Conservation (phyloP, 2,329 filamentous ascomycete genomes). For the Huntiella abstrusa region DNA sequence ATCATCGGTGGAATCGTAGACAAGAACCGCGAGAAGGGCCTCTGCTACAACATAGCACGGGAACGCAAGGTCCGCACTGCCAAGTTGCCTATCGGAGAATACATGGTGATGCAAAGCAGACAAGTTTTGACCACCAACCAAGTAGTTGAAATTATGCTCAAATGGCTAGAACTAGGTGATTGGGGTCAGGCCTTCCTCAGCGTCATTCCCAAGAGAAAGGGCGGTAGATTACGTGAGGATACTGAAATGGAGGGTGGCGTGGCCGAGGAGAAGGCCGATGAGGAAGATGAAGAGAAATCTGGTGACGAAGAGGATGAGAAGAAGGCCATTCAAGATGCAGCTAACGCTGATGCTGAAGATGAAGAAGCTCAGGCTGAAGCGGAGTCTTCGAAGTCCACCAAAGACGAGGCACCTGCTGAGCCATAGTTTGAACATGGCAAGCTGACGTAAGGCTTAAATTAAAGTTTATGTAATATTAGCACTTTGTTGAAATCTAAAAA, state of each 20-base stretch:
- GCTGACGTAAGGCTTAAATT: too few species aligned
- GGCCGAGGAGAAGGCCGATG: constrained; percentile 14
- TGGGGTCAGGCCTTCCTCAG: constrained; percentile 80
- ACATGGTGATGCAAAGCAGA: constrained; percentile 74
- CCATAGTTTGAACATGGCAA: not conserved
- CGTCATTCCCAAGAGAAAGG: constrained; percentile 83
- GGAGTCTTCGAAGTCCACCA: not conserved
- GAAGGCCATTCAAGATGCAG: constrained; percentile 6
- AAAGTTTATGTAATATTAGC: not conserved
- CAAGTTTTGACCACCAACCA: constrained; percentile 86
- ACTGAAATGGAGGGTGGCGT: constrained; percentile 11
- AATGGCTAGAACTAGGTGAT: constrained; percentile 75
- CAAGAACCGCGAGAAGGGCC: constrained; percentile 85
- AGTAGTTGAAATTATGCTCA: constrained; percentile 89
- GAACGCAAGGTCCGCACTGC: constrained; percentile 67
- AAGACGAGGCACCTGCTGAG: not conserved
- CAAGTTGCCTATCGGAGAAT: constrained; percentile 86
- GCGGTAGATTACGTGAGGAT: constrained; percentile 41
- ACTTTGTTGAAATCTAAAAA: not conserved
- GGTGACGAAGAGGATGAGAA: constrained; percentile 14
- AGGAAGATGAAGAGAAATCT: constrained; percentile 15
- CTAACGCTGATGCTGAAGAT: constrained; percentile 7
- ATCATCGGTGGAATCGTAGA: constrained; percentile 90
- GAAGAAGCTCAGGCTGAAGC: constrained; percentile 5
- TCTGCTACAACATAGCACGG: constrained; percentile 70